Evolutionary conservation across 31 red algal species (phyloP).

Genomic region (Asparagopsis taxiformis): DNA sequence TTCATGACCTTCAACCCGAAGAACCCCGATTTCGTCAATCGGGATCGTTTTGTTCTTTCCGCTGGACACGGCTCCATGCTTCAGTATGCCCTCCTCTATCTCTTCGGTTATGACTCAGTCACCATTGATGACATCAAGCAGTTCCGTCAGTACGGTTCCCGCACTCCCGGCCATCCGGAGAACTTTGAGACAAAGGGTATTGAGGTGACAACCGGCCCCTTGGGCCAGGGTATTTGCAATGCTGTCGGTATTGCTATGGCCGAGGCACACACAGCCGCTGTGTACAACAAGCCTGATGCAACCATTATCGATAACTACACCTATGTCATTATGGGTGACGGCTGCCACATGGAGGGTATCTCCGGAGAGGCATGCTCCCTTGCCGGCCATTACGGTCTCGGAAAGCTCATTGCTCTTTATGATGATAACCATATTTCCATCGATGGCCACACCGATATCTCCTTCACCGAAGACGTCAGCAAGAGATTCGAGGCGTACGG

Average conservation of each 20-base stretch:
- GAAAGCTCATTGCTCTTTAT: conserved; percentile 94
- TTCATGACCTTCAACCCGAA: conserved; percentile 88
- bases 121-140: conserved; percentile 89
- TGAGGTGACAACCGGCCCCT: conserved; percentile 94
- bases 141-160: conserved; percentile 77
- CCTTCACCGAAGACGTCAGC: conserved; percentile 87
- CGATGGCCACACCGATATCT: conserved; percentile 84
- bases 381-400: conserved; percentile 90
- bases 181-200: conserved; percentile 82
- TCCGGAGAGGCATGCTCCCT: conserved; percentile 86
- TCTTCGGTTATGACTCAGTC: conserved; percentile 88
- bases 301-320: conserved; percentile 86
- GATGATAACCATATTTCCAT: conserved; percentile 98
- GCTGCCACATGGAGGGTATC: conserved; percentile 95
- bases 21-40: conserved; percentile 81
- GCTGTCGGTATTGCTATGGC: conserved; percentile 93
- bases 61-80: conserved; percentile 96
- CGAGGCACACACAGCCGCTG: conserved; percentile 68
- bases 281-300: conserved; percentile 82
- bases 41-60: conserved; percentile 96
- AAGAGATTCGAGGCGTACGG: conserved; percentile 90
- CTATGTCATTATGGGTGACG: conserved; percentile 87
- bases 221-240: conserved; percentile 94
- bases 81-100: conserved; percentile 83
- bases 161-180: conserved; percentile 96